These are phyloP conservation scores for Dictyophora rubrovolvata DNA, from an alignment of 768 basidiomycete genomes.

Conservation along the genomic window DNA sequence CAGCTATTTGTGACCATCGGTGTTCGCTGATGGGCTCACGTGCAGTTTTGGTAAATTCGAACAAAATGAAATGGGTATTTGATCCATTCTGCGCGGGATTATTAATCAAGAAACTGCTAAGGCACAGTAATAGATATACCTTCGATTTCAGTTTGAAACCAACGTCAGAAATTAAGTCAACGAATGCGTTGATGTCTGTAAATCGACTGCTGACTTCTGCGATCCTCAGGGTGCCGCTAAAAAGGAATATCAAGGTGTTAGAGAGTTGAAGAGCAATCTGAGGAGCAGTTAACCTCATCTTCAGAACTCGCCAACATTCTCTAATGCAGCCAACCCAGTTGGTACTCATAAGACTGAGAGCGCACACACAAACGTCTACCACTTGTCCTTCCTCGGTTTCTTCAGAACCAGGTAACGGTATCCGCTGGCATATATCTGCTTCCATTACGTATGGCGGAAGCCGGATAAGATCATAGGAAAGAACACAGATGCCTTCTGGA, in stretches of 20 bases:
- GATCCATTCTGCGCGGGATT: conserved; percentile 50
- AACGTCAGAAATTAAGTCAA: conserved; percentile 46
- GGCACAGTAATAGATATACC: conserved; percentile 29
- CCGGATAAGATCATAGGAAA: conserved; percentile 76
- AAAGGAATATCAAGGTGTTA: neutral
- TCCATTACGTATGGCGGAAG: conserved; percentile 69
- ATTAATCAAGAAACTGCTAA: neutral
- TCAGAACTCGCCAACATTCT: conserved; percentile 84
- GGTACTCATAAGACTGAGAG: conserved; percentile 91
- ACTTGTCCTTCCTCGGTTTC: conserved; percentile 54
- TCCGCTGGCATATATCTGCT: conserved; percentile 72
- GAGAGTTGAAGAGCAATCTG: neutral
- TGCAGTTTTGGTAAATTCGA: conserved; percentile 62
- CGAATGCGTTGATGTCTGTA: conserved; percentile 54
- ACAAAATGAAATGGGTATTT: conserved; percentile 79
- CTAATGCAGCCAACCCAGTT: conserved; percentile 91
- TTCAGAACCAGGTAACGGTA: conserved; percentile 74
- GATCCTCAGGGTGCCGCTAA: conserved; percentile 72
- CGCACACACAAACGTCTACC: conserved; percentile 87
- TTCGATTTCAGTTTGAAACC: conserved; percentile 68
- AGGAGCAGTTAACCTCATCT: conserved; percentile 51
- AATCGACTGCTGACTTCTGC: conserved; percentile 89
- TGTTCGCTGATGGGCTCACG: conserved; percentile 38
- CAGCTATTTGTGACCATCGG: conserved; percentile 49
- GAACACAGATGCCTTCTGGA: conserved; percentile 54